Percentiles rank a stretch among this genome's conserved stretches.
Conservation (phyloP, 2,329 filamentous ascomycete species). For the Aspergillus fijiensis region DNA sequence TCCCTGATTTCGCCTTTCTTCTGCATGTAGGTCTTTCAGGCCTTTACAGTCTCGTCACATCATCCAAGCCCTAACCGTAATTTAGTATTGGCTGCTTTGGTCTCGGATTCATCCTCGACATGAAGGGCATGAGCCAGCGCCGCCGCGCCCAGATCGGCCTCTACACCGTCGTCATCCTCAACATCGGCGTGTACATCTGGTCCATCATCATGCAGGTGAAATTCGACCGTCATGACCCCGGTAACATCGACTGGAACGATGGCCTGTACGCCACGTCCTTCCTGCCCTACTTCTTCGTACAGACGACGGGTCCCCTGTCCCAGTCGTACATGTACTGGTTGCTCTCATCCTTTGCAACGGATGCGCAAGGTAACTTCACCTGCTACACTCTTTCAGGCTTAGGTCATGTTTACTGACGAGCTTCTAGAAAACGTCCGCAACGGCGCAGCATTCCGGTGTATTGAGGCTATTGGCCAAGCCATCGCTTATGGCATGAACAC, state of each 20-base stretch:
- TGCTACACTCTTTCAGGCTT: too few species aligned
- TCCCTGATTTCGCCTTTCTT: conserved; percentile 51
- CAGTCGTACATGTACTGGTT: conserved; percentile 51
- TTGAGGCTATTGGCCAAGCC: conserved; percentile 44
- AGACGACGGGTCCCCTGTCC: conserved; percentile 45
- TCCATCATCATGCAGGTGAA: conserved; percentile 49
- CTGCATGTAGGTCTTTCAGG: conserved; percentile 42
- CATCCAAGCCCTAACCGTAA: background rate
- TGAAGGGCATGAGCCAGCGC: conserved; percentile 42
- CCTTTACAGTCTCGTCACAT: background rate
- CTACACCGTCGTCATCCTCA: conserved; percentile 47
- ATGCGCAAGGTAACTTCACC: conserved; percentile 35
- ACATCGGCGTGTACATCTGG: conserved; percentile 52
- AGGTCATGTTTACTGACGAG: background rate
- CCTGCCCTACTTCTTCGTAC: conserved; percentile 52
- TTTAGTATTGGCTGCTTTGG: conserved; percentile 49
- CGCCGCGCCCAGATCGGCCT: conserved; percentile 50
- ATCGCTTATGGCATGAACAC: conserved; percentile 47
- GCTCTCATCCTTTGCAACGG: conserved; percentile 44
- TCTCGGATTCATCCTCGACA: conserved; percentile 48
- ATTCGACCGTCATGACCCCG: conserved; percentile 42
- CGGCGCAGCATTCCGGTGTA: conserved; percentile 43
- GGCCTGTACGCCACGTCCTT: conserved; percentile 44
- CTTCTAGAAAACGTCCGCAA: conserved; percentile 44
- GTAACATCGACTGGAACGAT: conserved; percentile 50